Evolutionary conservation across 208 protist genomes (phyloP), one percentile per base, ranked within the genome.

Genomic region (Lotmaria passim): DNA sequence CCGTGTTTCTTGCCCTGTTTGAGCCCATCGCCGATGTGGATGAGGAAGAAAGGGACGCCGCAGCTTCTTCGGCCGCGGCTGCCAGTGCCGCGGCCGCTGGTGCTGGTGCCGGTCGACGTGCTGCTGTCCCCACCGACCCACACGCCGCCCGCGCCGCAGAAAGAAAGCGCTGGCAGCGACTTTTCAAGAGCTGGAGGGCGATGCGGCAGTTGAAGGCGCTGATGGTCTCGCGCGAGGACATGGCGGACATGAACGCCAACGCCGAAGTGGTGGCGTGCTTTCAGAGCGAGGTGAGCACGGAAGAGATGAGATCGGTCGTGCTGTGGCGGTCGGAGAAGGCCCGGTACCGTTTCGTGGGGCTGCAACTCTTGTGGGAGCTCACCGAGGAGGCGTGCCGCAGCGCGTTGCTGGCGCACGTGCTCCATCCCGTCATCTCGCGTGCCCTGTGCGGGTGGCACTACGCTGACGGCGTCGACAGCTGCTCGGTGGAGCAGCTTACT

Each of bases 101-200:
- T 24, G 7, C 11, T 2, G 30, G 50, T 38, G 21, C 47, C 19
- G 7, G 60, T 14, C 39, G 46, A 36, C 17, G 6, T 31, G 38
- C 33, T 17, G 33, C 0, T 48, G 51, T 2, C 39, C 12, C 26
- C 19, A 15, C 61, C 2, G 64, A 69, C 46, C 28, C 53, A n/a
- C 36, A 66, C 38, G 52, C 26, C 15, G 78, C 62, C 56, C 73
- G 81, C 38, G 26, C 62, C 30, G 78, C 70, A 19, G 55, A 83
- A 55, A 77, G 88, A 46, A 56, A 86, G 38, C 86, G 85, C 48
- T 97, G 93, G 91, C 83, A 81, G 47, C 73, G 69, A 43, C 79
- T 95, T 47, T 96, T 96, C 70, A 85, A 86, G 51, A 86, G 60
- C 56, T 97, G 93, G 91, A 95, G 94, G 43, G 57, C 79, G 3